A percentile compares a stretch with the other conserved stretches of the same genome.
phyloP scores from a whole-genome alignment of 345 rosid species.

The Moricandia moricandioides region DNA sequence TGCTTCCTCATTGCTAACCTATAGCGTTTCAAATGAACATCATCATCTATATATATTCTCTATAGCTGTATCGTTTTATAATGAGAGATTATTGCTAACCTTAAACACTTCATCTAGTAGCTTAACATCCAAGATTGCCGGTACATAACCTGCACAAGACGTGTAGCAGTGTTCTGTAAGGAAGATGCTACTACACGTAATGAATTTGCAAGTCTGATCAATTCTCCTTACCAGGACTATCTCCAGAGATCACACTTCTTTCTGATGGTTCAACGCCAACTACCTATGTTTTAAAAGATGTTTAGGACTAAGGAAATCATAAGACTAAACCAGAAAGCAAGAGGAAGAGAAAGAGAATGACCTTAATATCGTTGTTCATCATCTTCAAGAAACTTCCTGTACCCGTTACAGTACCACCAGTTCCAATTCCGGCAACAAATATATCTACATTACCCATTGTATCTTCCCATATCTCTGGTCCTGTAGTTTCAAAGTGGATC shows the following conservation, averaged over 20 bases:
- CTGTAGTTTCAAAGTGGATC: constrained; percentile 89
- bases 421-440: constrained; percentile 84
- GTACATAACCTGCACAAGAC: constrained; percentile 63
- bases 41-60: not conserved
- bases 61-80: not conserved
- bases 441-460: constrained; percentile 63
- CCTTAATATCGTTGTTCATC: constrained; percentile 74
- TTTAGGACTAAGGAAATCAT: not conserved
- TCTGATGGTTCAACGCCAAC: constrained; percentile 98
- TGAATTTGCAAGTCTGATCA: constrained; percentile 16
- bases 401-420: constrained; percentile 90
- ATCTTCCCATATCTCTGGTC: constrained; percentile 97
- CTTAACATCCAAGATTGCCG: constrained; percentile 72
- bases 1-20: constrained; percentile 83
- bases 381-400: constrained; percentile 78
- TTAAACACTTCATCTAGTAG: constrained; percentile 87
- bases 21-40: constrained; percentile 14
- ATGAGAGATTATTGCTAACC: constrained; percentile 49
- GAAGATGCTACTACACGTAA: not conserved
- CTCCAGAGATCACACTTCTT: constrained; percentile 85
- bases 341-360: constrained; percentile 9
- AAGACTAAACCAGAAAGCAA: not conserved
- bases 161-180: not conserved
- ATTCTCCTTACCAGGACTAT: constrained; percentile 55
- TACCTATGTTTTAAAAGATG: constrained; percentile 44